A percentile compares a stretch with the other conserved stretches of the same genome.
Conservation (phyloP, 2,329 filamentous ascomycete genomes). For the Xylariaceae sp. region DNA sequence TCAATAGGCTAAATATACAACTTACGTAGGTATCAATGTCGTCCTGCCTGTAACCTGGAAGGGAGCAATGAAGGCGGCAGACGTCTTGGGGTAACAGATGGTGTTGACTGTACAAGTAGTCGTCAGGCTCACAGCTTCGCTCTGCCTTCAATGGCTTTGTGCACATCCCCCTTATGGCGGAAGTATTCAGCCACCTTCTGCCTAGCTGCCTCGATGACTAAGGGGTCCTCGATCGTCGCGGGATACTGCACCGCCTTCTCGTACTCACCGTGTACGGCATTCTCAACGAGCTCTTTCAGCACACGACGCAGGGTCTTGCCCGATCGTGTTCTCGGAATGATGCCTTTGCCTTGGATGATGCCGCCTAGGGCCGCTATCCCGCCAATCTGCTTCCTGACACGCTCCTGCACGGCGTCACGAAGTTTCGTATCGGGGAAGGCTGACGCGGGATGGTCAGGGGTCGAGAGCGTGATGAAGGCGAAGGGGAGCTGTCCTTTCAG, state of each 20-base stretch:
- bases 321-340: slow-evolving; percentile 89
- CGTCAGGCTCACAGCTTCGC: slow-evolving; percentile 42
- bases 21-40: neutral
- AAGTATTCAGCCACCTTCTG: slow-evolving; percentile 73
- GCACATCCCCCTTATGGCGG: slow-evolving; percentile 39
- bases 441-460: slow-evolving; percentile 43
- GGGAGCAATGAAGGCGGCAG: neutral
- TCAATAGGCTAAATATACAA: neutral
- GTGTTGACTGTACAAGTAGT: neutral
- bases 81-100: neutral
- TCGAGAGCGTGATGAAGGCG: slow-evolving; percentile 65
- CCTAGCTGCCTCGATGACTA: slow-evolving; percentile 69
- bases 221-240: slow-evolving; percentile 76
- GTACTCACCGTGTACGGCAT: slow-evolving; percentile 68
- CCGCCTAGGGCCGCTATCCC: slow-evolving; percentile 81
- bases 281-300: slow-evolving; percentile 76
- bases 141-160: slow-evolving; percentile 43
- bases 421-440: slow-evolving; percentile 45
- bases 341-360: slow-evolving; percentile 75
- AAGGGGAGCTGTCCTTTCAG: slow-evolving; percentile 91
- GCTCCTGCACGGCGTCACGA: slow-evolving; percentile 59
- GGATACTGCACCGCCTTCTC: slow-evolving; percentile 69
- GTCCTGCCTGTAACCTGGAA: neutral
- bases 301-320: slow-evolving; percentile 85
- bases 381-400: slow-evolving; percentile 76